Base-by-base conservation (phyloP, 768 basidiomycete species). In the Rhizopogon vinicolor region DNA sequence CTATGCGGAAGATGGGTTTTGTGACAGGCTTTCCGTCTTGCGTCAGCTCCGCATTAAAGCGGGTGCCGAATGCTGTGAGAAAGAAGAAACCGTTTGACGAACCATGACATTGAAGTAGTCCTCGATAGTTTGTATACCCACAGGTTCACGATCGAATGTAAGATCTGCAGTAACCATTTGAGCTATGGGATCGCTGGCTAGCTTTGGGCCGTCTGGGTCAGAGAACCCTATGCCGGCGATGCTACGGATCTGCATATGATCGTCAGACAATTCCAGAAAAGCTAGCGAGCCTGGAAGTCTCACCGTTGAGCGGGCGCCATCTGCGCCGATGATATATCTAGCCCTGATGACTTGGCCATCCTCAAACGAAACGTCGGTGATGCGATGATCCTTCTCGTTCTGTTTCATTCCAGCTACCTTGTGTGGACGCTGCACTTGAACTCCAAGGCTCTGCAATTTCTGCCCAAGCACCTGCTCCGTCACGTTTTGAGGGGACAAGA, bases 131-230 rank as follows among this genome's bases (percentile, higher is more conserved):
- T 18, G 18, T 28, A 18, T 7, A 28, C 19, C 51, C 7, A 29
- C 28, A 45, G 28, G 77, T 48, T 42, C 61, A 59, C 45, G 69
- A 63, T 65, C 52, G 59, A 82, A 71, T 0, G 64, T 70, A 44
- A 82, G 70, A 60, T 82, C 81, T 1, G 78, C 81, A 53, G 79
- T 62, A 29, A 76, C 63, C 66, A 80, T 69, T 45, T 79, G 76
- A 1, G 66, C 54, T 7, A 77, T 58, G 18, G 64, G 52, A 16
- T 10, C 0, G 1, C 59, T 48, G 9, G 67, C 65, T 29, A 60
- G 59, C 7, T 51, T 22, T 1, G 59, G 55, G 28, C 68, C 67
- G 28, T 72, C 63, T 3, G 81, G 81, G 58, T 83, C 78, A 1
- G 61, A 58, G 64, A 80, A 82, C 18, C 64, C 65, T 44, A 82